Conservation (phyloP, 1,284 basidiomycete species). For the Leccinum griseonigrum region DNA sequence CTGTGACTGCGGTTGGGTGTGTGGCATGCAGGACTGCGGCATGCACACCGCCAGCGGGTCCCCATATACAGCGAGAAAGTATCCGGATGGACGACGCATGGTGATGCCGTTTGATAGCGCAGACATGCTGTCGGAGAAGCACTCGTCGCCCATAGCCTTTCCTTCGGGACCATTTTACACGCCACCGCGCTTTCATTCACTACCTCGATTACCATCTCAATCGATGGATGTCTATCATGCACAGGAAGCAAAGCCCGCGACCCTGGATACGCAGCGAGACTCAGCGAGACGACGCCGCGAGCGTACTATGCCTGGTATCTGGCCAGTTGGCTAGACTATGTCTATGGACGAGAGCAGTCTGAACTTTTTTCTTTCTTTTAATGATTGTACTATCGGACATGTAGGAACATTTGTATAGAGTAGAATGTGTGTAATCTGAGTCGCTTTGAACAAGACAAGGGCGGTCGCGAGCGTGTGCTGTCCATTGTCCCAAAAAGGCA, state of each 20-base stretch:
- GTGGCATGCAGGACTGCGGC: slow-evolving; percentile 29
- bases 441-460: slow-evolving; percentile 15
- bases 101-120: slow-evolving; percentile 28
- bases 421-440: slow-evolving; percentile 13
- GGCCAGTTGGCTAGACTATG: slow-evolving; percentile 26
- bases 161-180: slow-evolving; percentile 14
- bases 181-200: slow-evolving; percentile 21
- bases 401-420: slow-evolving; percentile 17
- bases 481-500: slow-evolving; percentile 36
- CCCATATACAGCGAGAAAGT: slow-evolving; percentile 13
- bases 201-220: slow-evolving; percentile 30
- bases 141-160: slow-evolving; percentile 6
- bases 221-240: slow-evolving; percentile 14
- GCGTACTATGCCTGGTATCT: slow-evolving; percentile 38
- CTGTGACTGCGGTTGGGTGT: slow-evolving; percentile 26
- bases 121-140: slow-evolving; percentile 13
- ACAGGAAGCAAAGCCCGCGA: slow-evolving; percentile 14
- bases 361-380: neutral
- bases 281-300: slow-evolving; percentile 19
- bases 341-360: neutral
- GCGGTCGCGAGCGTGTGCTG: slow-evolving; percentile 18
- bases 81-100: slow-evolving; percentile 16
- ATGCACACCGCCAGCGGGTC: slow-evolving; percentile 28
- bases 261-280: slow-evolving; percentile 10
- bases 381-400: slow-evolving; percentile 25